Base-by-base conservation (phyloP, 805 yeast species). In the Vanderwaltozyma yarrowii region DNA sequence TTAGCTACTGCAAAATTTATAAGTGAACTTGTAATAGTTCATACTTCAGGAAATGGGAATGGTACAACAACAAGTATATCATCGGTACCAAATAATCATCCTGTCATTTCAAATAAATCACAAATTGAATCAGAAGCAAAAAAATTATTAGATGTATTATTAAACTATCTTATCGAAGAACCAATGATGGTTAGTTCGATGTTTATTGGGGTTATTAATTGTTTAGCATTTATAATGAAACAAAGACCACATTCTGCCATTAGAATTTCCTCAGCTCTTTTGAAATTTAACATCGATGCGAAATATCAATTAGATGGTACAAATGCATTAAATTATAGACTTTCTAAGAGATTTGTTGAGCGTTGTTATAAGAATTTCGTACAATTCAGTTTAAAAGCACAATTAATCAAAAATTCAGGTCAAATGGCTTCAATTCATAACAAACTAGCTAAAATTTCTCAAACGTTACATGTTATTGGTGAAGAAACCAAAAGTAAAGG, bases 1-100 rank as follows among this genome's bases (percentile, higher is more conserved):
- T 61, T 82, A n/a, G 78, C 88, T 21, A 66, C 80, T n/a, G 64
- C 80, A 37, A 84, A 81, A 58, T 76, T 88, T 42, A 72, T 85
- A 10, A 75, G 75, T n/a, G 70, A 70, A 38, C 60, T 78, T 4
- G 66, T 78, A 12, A 64, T 68, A 26, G 69, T 73, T 1, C 86
- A 80, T 41, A 60, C 76, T 8, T 19, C 38, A n/a, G 8, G 27
- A 4, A 15, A n/a, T n/a, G 16, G 14, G 4, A 12, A 24, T 30
- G 11, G 6, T 5, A 10, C 32, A 5, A 17, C 35, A 7, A 26
- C 14, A 18, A 71, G 67, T 47, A 64, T 67, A 39, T 70, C 70
- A 37, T 60, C 67, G 32, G 62, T 67, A 31, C 68, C 75, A n/a
- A 63, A 66, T 28, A 69, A 66, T 39, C 96, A 89, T 52, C 75